Conservation (phyloP, 2,329 filamentous ascomycete species). For the Hymenoscyphus scutula region DNA sequence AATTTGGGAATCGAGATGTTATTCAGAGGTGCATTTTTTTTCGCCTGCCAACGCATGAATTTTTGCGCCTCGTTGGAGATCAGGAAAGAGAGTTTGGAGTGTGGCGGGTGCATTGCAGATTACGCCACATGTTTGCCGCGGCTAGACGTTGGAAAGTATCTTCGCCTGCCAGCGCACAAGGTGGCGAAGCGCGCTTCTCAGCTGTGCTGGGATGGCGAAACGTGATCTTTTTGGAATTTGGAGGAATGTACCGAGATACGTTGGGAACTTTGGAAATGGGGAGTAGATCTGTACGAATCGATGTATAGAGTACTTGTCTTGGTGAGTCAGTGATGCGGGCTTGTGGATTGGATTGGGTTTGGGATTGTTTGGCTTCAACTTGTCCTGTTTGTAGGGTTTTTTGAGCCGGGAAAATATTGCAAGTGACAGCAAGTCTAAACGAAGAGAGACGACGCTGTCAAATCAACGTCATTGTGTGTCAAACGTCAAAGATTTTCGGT, state of each 20-base stretch:
- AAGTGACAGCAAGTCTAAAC: not conserved
- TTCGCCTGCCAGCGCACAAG: conserved; percentile 26
- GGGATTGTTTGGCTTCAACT: not conserved
- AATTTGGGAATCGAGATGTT: not conserved
- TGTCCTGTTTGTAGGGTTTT: not conserved
- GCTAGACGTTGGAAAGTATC: no score
- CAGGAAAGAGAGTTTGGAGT: conserved; percentile 12
- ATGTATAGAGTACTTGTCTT: no score
- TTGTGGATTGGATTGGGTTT: not conserved
- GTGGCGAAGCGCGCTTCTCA: conserved; percentile 26
- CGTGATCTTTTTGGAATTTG: conserved; percentile 18
- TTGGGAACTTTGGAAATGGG: conserved; percentile 6
- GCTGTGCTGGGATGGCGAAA: conserved; percentile 27
- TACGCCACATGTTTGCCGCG: conserved; percentile 30
- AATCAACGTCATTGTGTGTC: conserved; percentile 13
- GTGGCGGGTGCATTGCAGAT: conserved; percentile 23
- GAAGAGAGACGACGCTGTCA: conserved; percentile 1
- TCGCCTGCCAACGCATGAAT: conserved; percentile 25
- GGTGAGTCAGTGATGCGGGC: not conserved
- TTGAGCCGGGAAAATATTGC: not conserved
- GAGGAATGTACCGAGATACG: not conserved
- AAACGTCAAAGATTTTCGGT: conserved; percentile 13
- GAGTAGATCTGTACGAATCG: not conserved
- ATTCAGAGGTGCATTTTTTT: not conserved
- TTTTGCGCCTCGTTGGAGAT: not conserved